Evolutionary conservation across 2,329 filamentous ascomycete species (phyloP), one percentile per base, ranked within the genome.

Genomic region (Huntiella decipiens): DNA sequence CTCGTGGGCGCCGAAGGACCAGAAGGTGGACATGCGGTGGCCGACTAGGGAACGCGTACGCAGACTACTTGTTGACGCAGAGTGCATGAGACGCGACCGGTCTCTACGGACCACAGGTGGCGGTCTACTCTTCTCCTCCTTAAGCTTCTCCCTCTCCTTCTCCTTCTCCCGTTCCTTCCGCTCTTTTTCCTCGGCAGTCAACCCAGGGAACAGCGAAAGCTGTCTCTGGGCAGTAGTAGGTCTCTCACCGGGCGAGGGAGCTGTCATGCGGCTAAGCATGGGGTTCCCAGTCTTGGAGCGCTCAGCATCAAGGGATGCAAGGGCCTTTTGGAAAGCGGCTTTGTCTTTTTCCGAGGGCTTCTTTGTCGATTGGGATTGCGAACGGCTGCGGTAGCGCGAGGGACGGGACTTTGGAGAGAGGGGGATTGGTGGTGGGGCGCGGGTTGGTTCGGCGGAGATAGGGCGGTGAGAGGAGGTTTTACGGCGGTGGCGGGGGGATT

Each of bases 41-140:
- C 50, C 43, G 6, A 50, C 39, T 4, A 51, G 41, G 28, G 59
- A 63, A 19, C 63, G 59, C 3, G 61, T 65, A n/a, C 58, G 58
- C 56, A 67, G 61, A 52, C 44, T 17, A 13, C 41, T 19, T 4
- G 40, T 35, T 13, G 44, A 45, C 15, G 39, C 12, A n/a, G 31
- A 49, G 8, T 49, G 39, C 8, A 11, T 11, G 8, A 40, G 22
- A n/a, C 7, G 13, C 4, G 8, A 35, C 10, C 13, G 13, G 16
- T 36, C 34, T 4, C 13, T 37, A 13, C 5, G 17, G 4, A 39
- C 38, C 11, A 44, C 40, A 4, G 32, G 34, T 15, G 38, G 32
- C 10, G 38, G 38, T n/a, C 22, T 28, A 28, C 22, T 28, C 22
- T 28, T 28, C 22, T 28, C 22, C 7, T 28, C 22, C 8, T 28